Conservation (phyloP, 2,329 filamentous ascomycete species). For the Teratosphaeriaceae sp. region DNA sequence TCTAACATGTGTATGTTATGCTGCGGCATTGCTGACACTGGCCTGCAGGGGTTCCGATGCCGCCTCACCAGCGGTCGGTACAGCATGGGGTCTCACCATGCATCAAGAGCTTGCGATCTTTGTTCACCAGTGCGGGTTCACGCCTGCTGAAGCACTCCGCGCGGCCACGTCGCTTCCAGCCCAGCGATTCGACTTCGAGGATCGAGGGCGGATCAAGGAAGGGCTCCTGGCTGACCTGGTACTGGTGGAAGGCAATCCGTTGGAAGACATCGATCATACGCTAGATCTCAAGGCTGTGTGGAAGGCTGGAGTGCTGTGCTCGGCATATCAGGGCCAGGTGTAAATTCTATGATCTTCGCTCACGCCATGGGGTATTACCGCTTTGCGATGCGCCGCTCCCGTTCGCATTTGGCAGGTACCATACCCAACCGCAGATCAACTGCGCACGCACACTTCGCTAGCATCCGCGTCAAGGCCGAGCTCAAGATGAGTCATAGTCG, state of each 20-base stretch:
- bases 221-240: slow-evolving; percentile 38
- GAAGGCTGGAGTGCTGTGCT: slow-evolving; percentile 30
- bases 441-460: no score
- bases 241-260: slow-evolving; percentile 39
- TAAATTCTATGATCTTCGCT: no score
- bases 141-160: slow-evolving; percentile 34
- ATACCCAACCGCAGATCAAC: no score
- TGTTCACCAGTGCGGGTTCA: slow-evolving; percentile 37
- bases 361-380: no score
- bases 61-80: slow-evolving; percentile 37
- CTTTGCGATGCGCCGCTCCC: no score
- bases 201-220: slow-evolving; percentile 34
- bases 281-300: slow-evolving; percentile 38
- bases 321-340: slow-evolving; percentile 7
- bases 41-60: slow-evolving; percentile 36
- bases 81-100: slow-evolving; percentile 36
- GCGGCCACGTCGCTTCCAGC: slow-evolving; percentile 36
- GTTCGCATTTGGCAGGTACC: no score
- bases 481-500: not conserved
- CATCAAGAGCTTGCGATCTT: slow-evolving; percentile 39
- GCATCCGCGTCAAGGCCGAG: no score
- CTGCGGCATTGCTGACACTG: not conserved
- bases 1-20: not conserved
- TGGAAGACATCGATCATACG: slow-evolving; percentile 35
- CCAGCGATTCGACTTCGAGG: slow-evolving; percentile 33